phyloP scores from a whole-genome alignment of 2,329 filamentous ascomycete genomes.

The Colletotrichum sp. region DNA sequence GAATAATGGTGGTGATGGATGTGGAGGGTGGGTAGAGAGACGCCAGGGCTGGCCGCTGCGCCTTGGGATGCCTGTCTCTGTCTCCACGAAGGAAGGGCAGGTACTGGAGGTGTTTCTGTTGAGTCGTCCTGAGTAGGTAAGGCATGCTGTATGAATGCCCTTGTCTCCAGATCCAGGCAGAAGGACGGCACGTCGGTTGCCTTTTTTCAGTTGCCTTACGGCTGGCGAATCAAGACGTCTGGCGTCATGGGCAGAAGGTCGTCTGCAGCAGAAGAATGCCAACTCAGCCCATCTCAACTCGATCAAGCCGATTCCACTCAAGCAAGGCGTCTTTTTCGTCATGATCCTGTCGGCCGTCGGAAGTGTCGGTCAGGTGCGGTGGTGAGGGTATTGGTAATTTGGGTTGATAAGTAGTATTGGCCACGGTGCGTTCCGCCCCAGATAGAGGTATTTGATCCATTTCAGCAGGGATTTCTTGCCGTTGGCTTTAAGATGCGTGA shows the following conservation, averaged over 20 bases:
- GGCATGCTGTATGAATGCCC: neutral
- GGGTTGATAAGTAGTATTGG: neutral
- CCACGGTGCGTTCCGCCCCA: neutral
- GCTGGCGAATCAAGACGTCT: neutral
- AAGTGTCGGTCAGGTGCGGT: neutral
- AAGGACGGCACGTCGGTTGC: neutral
- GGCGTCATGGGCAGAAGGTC: neutral
- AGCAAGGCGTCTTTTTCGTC: neutral
- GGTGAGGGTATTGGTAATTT: neutral
- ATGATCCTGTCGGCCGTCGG: neutral
- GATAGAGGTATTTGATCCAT: neutral
- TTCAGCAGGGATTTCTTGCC: neutral
- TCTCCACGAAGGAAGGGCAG: neutral
- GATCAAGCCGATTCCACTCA: neutral
- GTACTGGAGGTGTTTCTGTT: neutral
- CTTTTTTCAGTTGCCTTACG: conserved; percentile 6
- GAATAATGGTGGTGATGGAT: neutral
- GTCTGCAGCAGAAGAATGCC: neutral
- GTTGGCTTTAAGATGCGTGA: neutral
- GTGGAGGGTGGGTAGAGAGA: conserved; percentile 3
- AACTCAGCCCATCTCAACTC: neutral
- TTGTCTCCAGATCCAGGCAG: conserved; percentile 4
- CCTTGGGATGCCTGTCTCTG: neutral
- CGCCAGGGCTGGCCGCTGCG: conserved; percentile 6
- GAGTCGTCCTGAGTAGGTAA: neutral